phyloP scores from a whole-genome alignment of 2,329 filamentous ascomycete species.

The Penicillium glabrum region DNA sequence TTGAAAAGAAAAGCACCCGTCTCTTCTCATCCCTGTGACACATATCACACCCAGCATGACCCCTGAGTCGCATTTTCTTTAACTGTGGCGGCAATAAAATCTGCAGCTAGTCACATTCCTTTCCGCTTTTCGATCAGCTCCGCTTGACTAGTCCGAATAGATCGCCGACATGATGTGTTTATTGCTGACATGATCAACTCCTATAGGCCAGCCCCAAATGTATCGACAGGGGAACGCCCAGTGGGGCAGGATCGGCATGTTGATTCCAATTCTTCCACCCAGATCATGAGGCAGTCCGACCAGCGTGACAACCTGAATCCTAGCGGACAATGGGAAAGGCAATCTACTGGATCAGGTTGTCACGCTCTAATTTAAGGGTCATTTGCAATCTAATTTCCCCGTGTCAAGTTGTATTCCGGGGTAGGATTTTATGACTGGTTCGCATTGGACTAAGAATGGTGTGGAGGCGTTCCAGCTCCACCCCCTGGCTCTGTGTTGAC shows the following conservation, averaged over 20 bases:
- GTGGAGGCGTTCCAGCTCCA: slow-evolving; percentile 3
- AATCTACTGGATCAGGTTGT: slow-evolving; percentile 2
- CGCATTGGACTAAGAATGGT: not conserved
- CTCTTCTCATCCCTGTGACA: slow-evolving; percentile 6
- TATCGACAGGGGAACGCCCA: slow-evolving; percentile 12
- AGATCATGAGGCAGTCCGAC: slow-evolving; percentile 20
- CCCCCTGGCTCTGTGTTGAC: slow-evolving; percentile 2
- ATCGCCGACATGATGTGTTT: slow-evolving; percentile 2
- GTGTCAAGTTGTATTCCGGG: slow-evolving; percentile 19
- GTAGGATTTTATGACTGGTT: slow-evolving; percentile 11
- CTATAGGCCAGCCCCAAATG: slow-evolving; percentile 3
- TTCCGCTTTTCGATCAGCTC: slow-evolving; percentile 10
- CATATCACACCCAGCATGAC: slow-evolving; percentile 9
- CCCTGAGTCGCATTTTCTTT: slow-evolving; percentile 19
- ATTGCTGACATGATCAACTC: not conserved
- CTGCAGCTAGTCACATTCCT: slow-evolving; percentile 24
- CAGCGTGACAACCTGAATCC: slow-evolving; percentile 12
- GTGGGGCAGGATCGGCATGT: slow-evolving; percentile 21
- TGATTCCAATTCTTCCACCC: slow-evolving; percentile 10
- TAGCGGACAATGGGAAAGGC: slow-evolving; percentile 2
- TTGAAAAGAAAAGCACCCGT: not conserved
- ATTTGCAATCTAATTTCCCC: slow-evolving; percentile 18
- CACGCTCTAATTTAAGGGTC: slow-evolving; percentile 6
- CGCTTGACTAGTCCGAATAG: slow-evolving; percentile 6
- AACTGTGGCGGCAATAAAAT: slow-evolving; percentile 16